Evolutionary conservation across 257 asterid genomes (phyloP).

Genomic region (Henckelia pumila): DNA sequence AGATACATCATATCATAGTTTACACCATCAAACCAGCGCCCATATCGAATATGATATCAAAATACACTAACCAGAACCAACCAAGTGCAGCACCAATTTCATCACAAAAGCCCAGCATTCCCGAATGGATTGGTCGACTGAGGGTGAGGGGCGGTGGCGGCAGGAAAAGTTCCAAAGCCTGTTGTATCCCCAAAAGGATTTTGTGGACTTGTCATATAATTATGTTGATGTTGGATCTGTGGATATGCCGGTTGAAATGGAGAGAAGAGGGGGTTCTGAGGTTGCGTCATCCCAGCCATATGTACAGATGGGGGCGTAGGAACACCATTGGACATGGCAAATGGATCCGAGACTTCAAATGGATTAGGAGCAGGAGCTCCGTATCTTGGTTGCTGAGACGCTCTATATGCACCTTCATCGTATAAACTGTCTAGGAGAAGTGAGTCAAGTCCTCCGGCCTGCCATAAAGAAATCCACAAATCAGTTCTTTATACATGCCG

Average conservation of each 20-base stretch:
- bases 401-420: conserved; percentile 87
- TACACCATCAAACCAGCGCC: not conserved
- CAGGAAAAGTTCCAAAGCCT: conserved; percentile 64
- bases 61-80: not conserved
- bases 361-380: conserved; percentile 95
- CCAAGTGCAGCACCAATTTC: not conserved
- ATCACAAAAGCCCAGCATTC: conserved; percentile 54
- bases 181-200: conserved; percentile 73
- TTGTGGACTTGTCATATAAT: conserved; percentile 43
- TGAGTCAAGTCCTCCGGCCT: conserved; percentile 97
- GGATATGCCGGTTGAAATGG: conserved; percentile 63
- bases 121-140: conserved; percentile 79
- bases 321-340: conserved; percentile 46
- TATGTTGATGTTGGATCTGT: conserved; percentile 49
- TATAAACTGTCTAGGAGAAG: conserved; percentile 79
- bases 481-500: not conserved
- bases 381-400: conserved; percentile 80
- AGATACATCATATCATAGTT: not conserved
- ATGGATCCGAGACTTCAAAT: conserved; percentile 75
- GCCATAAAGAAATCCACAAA: conserved; percentile 25
- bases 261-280: conserved; percentile 73
- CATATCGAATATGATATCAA: not conserved
- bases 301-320: conserved; percentile 57
- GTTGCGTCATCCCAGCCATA: conserved; percentile 43
- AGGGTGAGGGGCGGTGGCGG: conserved; percentile 41